phyloP scores from a whole-genome alignment of 2,329 filamentous ascomycete genomes.

The Venturia oleaginea region DNA sequence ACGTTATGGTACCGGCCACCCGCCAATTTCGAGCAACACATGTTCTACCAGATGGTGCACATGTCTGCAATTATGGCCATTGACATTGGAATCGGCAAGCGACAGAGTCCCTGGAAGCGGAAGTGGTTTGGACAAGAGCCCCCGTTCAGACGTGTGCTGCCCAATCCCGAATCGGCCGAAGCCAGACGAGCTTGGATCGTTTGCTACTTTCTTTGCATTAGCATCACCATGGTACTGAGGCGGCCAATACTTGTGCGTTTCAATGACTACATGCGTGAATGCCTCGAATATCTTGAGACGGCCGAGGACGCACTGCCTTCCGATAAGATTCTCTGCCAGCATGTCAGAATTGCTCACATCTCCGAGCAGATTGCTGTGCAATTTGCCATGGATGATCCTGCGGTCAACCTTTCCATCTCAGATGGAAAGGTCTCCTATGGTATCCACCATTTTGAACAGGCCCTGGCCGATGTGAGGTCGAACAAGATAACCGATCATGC shows the following conservation, averaged over 20 bases:
- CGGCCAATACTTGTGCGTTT: conserved; percentile 51
- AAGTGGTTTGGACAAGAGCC: conserved; percentile 28
- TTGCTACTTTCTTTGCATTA: conserved; percentile 54
- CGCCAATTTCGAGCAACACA: conserved; percentile 74
- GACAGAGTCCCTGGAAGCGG: conserved; percentile 20
- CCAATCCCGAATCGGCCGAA: conserved; percentile 46
- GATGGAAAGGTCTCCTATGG: conserved; percentile 47
- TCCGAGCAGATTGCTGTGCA: conserved; percentile 48
- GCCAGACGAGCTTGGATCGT: conserved; percentile 50
- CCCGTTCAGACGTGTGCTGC: conserved; percentile 17
- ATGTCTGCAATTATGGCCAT: conserved; percentile 74
- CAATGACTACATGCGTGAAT: conserved; percentile 53
- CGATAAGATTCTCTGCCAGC: conserved; percentile 47
- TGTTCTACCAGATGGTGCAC: conserved; percentile 82
- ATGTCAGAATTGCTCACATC: conserved; percentile 49
- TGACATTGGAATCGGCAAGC: conserved; percentile 66
- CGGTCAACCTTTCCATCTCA: conserved; percentile 42
- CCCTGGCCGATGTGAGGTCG: conserved; percentile 28
- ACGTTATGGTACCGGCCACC: conserved; percentile 83
- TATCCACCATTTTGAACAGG: conserved; percentile 45
- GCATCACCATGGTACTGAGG: conserved; percentile 49
- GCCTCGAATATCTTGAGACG: conserved; percentile 46
- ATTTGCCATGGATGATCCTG: conserved; percentile 48
- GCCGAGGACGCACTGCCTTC: conserved; percentile 48
- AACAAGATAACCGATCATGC: conserved; percentile 10